Conservation (phyloP, 176 grass and related monocot genomes). For the Olyra latifolia region DNA sequence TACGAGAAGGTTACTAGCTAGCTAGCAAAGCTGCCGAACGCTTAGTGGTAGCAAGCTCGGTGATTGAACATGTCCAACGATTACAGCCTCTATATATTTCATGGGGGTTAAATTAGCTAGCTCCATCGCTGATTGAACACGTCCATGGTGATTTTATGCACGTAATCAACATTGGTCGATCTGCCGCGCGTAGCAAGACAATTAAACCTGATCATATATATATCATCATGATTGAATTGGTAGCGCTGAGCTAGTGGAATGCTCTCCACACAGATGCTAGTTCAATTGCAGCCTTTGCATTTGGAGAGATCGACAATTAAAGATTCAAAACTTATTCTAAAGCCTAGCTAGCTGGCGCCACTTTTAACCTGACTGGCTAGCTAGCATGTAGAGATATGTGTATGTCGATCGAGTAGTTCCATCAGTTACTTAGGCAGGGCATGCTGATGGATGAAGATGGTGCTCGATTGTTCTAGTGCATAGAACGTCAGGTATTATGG, state of each 20-base stretch:
- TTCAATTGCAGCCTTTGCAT: background rate
- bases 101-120: background rate
- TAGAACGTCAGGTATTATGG: background rate
- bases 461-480: background rate
- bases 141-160: background rate
- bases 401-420: background rate
- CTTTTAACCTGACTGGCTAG: conserved; percentile 26
- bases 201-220: background rate
- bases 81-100: background rate
- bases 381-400: no score
- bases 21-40: background rate
- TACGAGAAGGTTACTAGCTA: background rate
- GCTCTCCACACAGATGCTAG: background rate
- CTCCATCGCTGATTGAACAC: background rate
- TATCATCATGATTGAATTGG: background rate
- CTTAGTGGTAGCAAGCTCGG: background rate
- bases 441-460: background rate
- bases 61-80: conserved; percentile 23
- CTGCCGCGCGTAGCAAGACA: background rate
- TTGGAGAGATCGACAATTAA: conserved; percentile 1
- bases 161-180: conserved; percentile 20
- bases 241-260: no score
- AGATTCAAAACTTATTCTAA: background rate
- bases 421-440: background rate
- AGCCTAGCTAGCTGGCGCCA: background rate